A percentile compares a stretch with the other conserved stretches of the same genome.
phyloP scores from a whole-genome alignment of 148 eudicot genomes.

The Pouteria glomerata region DNA sequence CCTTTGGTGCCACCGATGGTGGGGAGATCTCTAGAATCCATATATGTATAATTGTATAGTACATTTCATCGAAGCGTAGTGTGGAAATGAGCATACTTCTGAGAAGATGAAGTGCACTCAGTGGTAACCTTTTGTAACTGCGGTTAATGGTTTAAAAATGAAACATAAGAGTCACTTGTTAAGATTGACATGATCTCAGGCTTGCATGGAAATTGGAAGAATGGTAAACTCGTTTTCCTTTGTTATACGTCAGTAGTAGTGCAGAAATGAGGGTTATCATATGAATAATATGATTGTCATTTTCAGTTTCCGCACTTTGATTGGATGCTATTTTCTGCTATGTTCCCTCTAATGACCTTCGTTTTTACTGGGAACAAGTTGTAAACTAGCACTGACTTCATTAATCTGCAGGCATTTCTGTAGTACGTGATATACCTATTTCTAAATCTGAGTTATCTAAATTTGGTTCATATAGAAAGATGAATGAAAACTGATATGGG shows the following conservation, averaged over 20 bases:
- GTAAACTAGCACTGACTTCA: too few relatives aligned
- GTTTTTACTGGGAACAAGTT: too few relatives aligned
- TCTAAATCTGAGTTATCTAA: background rate
- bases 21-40: too few relatives aligned
- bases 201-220: background rate
- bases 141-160: background rate
- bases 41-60: too few relatives aligned
- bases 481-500: background rate
- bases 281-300: background rate
- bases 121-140: background rate
- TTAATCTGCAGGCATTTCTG: too few relatives aligned
- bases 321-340: background rate
- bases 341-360: too few relatives aligned
- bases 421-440: background rate
- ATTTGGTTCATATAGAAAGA: background rate
- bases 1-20: too few relatives aligned
- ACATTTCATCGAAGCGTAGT: background rate
- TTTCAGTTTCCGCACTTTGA: background rate
- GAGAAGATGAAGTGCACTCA: background rate
- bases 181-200: background rate
- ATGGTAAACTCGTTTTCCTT: background rate
- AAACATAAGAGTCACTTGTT: background rate
- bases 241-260: background rate
- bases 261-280: background rate
- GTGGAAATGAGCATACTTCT: background rate